Evolutionary conservation across 78 protist species (phyloP), one percentile per base, ranked within the genome.

Genomic region (Dictyostelium citrinum): DNA sequence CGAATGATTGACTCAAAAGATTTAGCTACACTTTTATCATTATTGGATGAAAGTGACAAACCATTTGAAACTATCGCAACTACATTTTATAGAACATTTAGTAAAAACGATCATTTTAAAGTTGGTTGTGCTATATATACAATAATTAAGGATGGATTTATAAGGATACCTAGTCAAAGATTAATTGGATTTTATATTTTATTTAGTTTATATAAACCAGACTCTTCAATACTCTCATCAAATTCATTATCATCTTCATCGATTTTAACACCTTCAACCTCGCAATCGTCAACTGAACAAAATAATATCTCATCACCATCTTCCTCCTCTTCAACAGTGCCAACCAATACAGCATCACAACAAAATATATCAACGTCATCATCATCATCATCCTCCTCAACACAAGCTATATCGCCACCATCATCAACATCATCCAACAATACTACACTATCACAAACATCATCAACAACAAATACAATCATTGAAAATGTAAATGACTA

Each of bases 101-200:
- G 70, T 35, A 88, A 78, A 46, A 78, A 43, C 55, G 93, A 88
- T 78, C 93, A 88, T 60, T 88, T 88, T 37, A 88, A 88, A 64
- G 51, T 68, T 35, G 93, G 85, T 2, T 88, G 93, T 88, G 93
- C 93, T 29, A 78, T 88, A 12, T 88, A 88, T 64, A 88, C 93
- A 20, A 88, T 88, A 64, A 22, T 88, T 2, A 78, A 76, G 20
- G 93, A 88, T 88, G 93, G 93, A 61, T 88, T 88, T 67, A 88
- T 88, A n/a, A 46, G 85, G 27, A 76, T 78, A n/a, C 86, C 37
- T 4, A 43, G 85, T 33, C 93, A 88, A 39, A 43, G 93, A 74
- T 46, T 88, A 20, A 88, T 61, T 24, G 45, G 81, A 79, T 88
- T 88, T 35, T 88, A 78, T 43, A 88, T 88, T 51, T 39, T 88